Conservation (phyloP, 208 protist species). For the Wallacemonas sp. region DNA sequence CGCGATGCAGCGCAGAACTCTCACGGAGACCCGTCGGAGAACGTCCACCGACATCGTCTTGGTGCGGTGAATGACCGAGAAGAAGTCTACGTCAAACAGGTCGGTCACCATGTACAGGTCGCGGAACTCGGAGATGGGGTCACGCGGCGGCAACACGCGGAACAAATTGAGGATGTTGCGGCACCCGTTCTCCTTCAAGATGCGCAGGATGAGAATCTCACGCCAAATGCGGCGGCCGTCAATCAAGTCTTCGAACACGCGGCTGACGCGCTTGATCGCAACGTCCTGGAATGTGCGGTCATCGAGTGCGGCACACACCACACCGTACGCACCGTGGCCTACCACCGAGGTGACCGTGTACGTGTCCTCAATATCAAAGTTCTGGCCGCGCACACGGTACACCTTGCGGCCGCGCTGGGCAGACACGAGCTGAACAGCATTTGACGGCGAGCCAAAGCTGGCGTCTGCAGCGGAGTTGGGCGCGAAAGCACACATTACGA, state of each 20-base stretch:
- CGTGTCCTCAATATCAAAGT: slow-evolving; percentile 85
- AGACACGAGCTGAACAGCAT: slow-evolving; percentile 69
- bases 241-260: slow-evolving; percentile 95
- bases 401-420: slow-evolving; percentile 82
- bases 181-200: slow-evolving; percentile 91
- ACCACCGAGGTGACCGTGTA: slow-evolving; percentile 89
- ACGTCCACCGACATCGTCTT: slow-evolving; percentile 70
- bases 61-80: slow-evolving; percentile 61
- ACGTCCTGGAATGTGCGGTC: slow-evolving; percentile 83
- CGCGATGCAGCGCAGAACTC: slow-evolving; percentile 94
- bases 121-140: slow-evolving; percentile 70
- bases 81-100: slow-evolving; percentile 96
- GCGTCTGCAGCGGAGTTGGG: slow-evolving; percentile 19
- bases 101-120: slow-evolving; percentile 92
- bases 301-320: slow-evolving; percentile 86
- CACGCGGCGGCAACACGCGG: slow-evolving; percentile 69
- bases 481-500: slow-evolving; percentile 11
- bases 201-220: slow-evolving; percentile 94
- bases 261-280: slow-evolving; percentile 97
- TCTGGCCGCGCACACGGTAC: slow-evolving; percentile 82
- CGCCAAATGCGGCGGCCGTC: slow-evolving; percentile 96
- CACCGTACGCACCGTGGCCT: slow-evolving; percentile 89
- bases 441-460: slow-evolving; percentile 40
- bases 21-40: slow-evolving; percentile 94
- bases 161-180: slow-evolving; percentile 91